Evolutionary conservation across 2,329 filamentous ascomycete genomes (phyloP).

Genomic region (Aureobasidium mangrovei): DNA sequence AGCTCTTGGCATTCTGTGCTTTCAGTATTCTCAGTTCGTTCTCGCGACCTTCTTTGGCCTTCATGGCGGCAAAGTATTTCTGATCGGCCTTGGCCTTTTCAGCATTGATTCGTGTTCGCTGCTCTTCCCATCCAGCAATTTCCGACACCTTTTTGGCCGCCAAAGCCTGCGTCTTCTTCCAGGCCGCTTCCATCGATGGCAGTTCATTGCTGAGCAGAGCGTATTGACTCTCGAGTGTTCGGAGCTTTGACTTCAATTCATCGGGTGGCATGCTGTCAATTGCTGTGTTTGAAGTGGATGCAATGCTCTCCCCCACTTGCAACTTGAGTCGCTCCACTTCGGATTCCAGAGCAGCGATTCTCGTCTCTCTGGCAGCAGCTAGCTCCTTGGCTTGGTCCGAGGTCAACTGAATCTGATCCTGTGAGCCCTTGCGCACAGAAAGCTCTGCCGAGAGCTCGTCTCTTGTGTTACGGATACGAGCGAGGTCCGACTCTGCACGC

Average conservation of each 20-base stretch:
- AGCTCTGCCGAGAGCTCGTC: conserved; percentile 82
- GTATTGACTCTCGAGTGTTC: conserved; percentile 70
- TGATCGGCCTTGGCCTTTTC: conserved; percentile 97
- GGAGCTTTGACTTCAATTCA: conserved; percentile 64
- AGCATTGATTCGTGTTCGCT: conserved; percentile 60
- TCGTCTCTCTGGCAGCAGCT: conserved; percentile 65
- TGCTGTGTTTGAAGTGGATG: conserved; percentile 22
- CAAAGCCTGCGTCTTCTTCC: conserved; percentile 77
- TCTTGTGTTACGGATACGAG: conserved; percentile 70
- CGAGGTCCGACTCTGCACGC: conserved; percentile 73
- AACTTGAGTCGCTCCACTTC: conserved; percentile 65
- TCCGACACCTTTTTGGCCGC: conserved; percentile 83
- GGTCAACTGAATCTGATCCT: conserved; percentile 66
- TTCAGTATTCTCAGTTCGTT: conserved; percentile 71
- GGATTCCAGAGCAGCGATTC: conserved; percentile 72
- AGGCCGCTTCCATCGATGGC: conserved; percentile 80
- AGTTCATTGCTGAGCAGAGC: conserved; percentile 78
- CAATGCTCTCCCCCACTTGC: conserved; percentile 41
- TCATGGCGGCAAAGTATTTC: conserved; percentile 94
- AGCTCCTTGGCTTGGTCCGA: conserved; percentile 71
- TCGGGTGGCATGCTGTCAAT: conserved; percentile 56
- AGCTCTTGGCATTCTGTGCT: conserved; percentile 78
- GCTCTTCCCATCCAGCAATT: conserved; percentile 66
- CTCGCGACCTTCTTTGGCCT: conserved; percentile 79
- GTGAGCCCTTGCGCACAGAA: conserved; percentile 65